Base-by-base conservation (phyloP, 139 green algal species). In the Yamagishiella unicocca region DNA sequence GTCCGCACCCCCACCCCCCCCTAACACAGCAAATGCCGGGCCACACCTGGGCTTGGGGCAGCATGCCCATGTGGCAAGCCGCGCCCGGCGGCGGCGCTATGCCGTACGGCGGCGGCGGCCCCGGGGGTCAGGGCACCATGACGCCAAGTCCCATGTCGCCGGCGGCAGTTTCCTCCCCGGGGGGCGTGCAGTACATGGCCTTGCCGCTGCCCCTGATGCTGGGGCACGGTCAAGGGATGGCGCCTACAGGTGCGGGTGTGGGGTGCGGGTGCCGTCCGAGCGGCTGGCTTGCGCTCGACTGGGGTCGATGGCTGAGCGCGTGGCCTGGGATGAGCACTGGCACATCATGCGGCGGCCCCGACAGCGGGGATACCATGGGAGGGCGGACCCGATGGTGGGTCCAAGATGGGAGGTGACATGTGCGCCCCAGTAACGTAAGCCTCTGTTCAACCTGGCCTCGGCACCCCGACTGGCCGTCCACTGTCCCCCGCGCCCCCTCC, bases 31-130 rank as follows among this genome's bases (percentile, higher is more conserved):
- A 82, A 50, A 45, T 84, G 9, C 40, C 29, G 4, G 61, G 61
- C 0, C 61, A 85, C 4, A 25, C 31, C 2, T 86, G 80, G 80
- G 80, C 27, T 9, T 86, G 80, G 80, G 64, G 64, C 14, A 33
- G 43, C 21, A 76, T 86, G 80, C 80, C 80, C 3, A 19, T 86
- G 7, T 86, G 80, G 80, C 80, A 66, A n/a, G 42, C 79, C 29
- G 9, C 55, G 1, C 76, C 53, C 70, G 19, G 38, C 70, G 19
- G 70, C 38, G 12, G 27, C 40, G 70, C 33, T 74, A n/a, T n/a
- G 78, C 58, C 58, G 3, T 84, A 84, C 42, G 43, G 8, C 4
- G 37, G 17, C 17, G 62, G 35, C 21, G 76, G 35, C 35, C 21
- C 35, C 1, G 54, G 22, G 2, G 25, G 8, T 8, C 35, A 33